phyloP scores from a whole-genome alignment of 73 alveolate genomes.

The Paramecium primaurelia region DNA sequence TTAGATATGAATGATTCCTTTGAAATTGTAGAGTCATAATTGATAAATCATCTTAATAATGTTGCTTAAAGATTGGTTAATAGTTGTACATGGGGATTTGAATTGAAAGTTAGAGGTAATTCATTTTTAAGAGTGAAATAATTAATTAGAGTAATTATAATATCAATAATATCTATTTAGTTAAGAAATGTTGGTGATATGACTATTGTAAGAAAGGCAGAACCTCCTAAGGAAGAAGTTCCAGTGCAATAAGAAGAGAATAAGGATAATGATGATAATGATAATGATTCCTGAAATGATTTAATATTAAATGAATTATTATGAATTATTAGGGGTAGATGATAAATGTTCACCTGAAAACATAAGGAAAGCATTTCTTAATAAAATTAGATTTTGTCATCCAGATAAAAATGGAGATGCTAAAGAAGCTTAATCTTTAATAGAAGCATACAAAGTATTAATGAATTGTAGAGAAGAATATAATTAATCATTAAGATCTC shows the following conservation, averaged over 20 bases:
- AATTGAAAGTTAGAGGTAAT: neutral
- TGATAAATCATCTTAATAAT: neutral
- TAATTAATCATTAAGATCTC: neutral
- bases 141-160: neutral
- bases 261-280: slow-evolving; percentile 7
- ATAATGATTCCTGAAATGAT: slow-evolving; percentile 8
- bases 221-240: neutral
- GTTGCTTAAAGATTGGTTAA: neutral
- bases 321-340: slow-evolving; percentile 1
- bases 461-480: neutral
- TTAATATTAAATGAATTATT: slow-evolving; percentile 2
- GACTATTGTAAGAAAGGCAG: neutral
- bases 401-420: neutral
- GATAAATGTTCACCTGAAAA: neutral
- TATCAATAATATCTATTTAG: neutral
- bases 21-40: neutral
- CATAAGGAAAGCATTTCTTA: neutral
- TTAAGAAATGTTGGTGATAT: neutral
- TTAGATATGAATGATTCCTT: neutral
- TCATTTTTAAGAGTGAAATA: neutral
- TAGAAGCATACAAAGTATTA: neutral
- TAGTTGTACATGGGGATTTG: slow-evolving; percentile 41
- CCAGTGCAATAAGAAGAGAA: neutral
- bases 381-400: neutral
- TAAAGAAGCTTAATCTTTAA: neutral